phyloP scores from a whole-genome alignment of 2,329 filamentous ascomycete species.

The Ceratocystis variospora region DNA sequence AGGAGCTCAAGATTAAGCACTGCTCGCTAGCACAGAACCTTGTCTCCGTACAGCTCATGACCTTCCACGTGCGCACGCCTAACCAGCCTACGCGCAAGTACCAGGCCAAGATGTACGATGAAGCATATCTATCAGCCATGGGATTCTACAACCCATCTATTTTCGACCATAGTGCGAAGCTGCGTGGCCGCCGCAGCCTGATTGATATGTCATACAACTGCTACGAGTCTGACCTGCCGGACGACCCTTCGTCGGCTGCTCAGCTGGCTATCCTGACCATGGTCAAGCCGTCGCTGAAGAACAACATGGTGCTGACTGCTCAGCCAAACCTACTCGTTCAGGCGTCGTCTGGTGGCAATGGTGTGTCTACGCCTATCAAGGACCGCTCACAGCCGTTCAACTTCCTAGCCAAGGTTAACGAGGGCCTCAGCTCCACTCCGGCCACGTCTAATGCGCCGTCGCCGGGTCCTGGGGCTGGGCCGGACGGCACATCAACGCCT shows the following conservation, averaged over 20 bases:
- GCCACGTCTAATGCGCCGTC: constrained; percentile 77
- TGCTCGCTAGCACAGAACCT: constrained; percentile 84
- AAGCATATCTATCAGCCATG: constrained; percentile 86
- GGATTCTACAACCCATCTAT: constrained; percentile 83
- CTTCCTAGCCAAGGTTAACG: constrained; percentile 51
- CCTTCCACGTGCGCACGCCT: constrained; percentile 80
- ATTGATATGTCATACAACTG: constrained; percentile 83
- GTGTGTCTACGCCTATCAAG: constrained; percentile 46
- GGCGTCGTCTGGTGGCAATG: constrained; percentile 26
- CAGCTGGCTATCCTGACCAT: constrained; percentile 54
- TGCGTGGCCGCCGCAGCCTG: constrained; percentile 63
- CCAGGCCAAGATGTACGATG: constrained; percentile 92
- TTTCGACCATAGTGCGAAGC: constrained; percentile 71
- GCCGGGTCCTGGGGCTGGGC: constrained; percentile 61
- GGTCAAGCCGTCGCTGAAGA: constrained; percentile 44
- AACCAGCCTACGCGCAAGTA: constrained; percentile 87
- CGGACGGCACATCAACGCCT: constrained; percentile 61
- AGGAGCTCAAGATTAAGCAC: constrained; percentile 87
- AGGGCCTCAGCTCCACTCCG: constrained; percentile 62
- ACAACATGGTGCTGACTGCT: constrained; percentile 22
- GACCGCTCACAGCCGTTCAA: constrained; percentile 54
- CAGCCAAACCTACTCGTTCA: constrained; percentile 33
- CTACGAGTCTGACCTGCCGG: constrained; percentile 74
- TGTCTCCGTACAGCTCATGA: constrained; percentile 73
- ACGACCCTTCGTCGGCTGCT: constrained; percentile 76